A percentile compares a stretch with the other conserved stretches of the same genome.
These are phyloP conservation scores for Paraconiothyrium brasiliense DNA, from an alignment of 2,329 filamentous ascomycete species.

Conservation along the genomic window DNA sequence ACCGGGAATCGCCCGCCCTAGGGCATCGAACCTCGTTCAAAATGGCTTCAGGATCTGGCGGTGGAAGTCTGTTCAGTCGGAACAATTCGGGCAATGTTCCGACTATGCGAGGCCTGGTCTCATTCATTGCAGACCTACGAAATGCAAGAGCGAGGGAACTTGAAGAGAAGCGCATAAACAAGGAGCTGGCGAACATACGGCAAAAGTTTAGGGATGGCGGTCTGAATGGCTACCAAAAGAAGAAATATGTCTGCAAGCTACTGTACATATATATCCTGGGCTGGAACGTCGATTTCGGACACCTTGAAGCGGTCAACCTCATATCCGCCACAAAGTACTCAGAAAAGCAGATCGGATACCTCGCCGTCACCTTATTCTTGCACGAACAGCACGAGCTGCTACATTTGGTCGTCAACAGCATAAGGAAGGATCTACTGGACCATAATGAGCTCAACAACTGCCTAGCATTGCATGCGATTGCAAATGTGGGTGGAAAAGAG, in stretches of 20 bases:
- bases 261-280: conserved; percentile 99
- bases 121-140: conserved; percentile 96
- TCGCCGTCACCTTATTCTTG: conserved; percentile 95
- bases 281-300: conserved; percentile 98
- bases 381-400: conserved; percentile 97
- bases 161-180: conserved; percentile 99
- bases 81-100: conserved; percentile 53
- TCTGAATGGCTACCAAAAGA: conserved; percentile 96
- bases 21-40: conserved; percentile 41
- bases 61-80: conserved; percentile 53
- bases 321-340: conserved; percentile 98
- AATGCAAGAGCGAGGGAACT: conserved; percentile 95
- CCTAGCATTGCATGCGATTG: conserved; percentile 93
- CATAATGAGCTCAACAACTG: conserved; percentile 98
- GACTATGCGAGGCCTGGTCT: conserved; percentile 74
- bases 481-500: conserved; percentile 94
- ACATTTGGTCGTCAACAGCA: conserved; percentile 97
- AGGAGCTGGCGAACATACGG: conserved; percentile 97
- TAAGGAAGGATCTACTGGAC: conserved; percentile 93
- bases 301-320: conserved; percentile 96
- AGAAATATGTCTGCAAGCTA: conserved; percentile 99
- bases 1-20: conserved; percentile 45
- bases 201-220: conserved; percentile 98
- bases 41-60: conserved; percentile 50
- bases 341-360: conserved; percentile 98